A percentile compares a stretch with the other conserved stretches of the same genome.
Conservation (phyloP, 331 rosid species). For the Erythrophleum ivorense region DNA sequence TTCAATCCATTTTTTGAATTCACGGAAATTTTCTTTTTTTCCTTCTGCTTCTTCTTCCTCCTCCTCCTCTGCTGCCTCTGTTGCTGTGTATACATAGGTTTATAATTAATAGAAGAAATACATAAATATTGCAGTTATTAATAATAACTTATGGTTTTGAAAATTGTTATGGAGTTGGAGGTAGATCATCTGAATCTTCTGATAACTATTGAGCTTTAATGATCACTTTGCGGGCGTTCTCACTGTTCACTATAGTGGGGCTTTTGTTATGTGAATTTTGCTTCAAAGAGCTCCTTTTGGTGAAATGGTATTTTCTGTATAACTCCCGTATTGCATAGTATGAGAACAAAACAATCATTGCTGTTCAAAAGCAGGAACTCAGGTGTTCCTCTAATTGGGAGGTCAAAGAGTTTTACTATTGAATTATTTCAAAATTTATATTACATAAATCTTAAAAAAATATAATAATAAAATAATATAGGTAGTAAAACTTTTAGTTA, state of each 20-base stretch:
- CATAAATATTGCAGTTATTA: not conserved
- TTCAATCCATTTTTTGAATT: conserved; percentile 34
- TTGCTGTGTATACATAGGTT: conserved; percentile 40
- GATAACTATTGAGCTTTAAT: not conserved
- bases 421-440: not conserved
- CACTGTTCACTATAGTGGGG: not conserved
- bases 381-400: not conserved
- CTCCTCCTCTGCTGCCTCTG: conserved; percentile 5
- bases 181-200: not conserved
- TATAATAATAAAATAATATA: not conserved
- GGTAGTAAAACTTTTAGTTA: not conserved
- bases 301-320: no score
- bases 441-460: not conserved
- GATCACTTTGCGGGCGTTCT: not conserved
- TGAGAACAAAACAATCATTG: no score
- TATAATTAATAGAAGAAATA: conserved; percentile 19
- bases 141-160: not conserved
- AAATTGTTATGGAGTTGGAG: not conserved
- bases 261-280: no score
- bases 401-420: not conserved
- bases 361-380: no score
- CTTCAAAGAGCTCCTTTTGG: no score
- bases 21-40: not conserved
- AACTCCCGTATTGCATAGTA: no score
- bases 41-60: not conserved